Conservation (phyloP, 164 flowering plant genomes). For the Aristolochia fimbriata region DNA sequence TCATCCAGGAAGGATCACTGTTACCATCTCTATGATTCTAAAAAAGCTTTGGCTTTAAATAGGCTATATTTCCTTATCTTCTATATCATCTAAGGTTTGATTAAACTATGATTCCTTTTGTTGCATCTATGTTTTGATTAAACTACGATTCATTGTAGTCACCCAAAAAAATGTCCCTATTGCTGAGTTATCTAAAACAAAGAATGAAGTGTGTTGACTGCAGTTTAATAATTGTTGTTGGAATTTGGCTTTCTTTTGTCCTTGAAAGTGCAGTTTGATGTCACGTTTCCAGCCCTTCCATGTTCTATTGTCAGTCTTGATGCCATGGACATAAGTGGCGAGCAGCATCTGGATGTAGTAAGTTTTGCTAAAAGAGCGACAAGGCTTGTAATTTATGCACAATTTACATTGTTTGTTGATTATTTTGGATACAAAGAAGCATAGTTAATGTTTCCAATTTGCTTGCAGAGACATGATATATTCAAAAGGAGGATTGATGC, state of each 20-base stretch:
- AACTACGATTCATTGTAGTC: not conserved
- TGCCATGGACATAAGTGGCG: conserved; percentile 82
- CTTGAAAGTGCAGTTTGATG: conserved; percentile 58
- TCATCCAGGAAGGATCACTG: too few species aligned
- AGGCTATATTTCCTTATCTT: too few species aligned
- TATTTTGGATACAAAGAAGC: not conserved
- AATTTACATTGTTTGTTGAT: not conserved
- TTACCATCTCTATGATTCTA: too few species aligned
- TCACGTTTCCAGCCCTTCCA: conserved; percentile 62
- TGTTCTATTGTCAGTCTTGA: conserved; percentile 72
- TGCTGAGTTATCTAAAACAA: not conserved
- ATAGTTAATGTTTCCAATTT: not conserved
- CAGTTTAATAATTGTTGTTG: not conserved
- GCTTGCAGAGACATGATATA: conserved; percentile 69
- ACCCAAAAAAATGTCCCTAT: not conserved
- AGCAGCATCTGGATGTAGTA: conserved; percentile 78
- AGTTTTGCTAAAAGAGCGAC: conserved; percentile 7
- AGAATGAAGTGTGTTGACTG: not conserved
- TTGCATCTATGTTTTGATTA: not conserved
- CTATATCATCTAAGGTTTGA: not conserved
- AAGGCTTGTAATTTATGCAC: conserved; percentile 1
- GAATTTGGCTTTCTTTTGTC: not conserved
- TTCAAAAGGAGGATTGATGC: conserved; percentile 63
- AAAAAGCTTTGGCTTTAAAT: too few species aligned
- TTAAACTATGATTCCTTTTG: not conserved